These are phyloP conservation scores for Volutella citrinella DNA, from an alignment of 2,329 filamentous ascomycete species.

Conservation along the genomic window DNA sequence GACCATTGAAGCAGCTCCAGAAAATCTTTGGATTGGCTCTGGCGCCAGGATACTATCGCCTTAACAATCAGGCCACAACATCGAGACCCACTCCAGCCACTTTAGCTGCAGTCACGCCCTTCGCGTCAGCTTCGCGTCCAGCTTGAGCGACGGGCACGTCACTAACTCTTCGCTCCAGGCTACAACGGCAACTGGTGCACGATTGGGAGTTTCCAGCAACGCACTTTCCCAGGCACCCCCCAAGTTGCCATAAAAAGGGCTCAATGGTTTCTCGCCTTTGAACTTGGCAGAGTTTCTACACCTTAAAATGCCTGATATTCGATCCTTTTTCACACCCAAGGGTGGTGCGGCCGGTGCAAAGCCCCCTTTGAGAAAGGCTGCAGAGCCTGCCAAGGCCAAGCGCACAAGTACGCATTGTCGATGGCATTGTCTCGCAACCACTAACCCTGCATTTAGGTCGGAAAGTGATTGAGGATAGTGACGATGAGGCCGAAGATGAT, in stretches of 20 bases:
- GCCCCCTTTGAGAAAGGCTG: conserved; percentile 43
- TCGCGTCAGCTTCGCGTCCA: conserved; percentile 46
- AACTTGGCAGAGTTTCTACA: too few species aligned
- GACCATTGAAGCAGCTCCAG: conserved; percentile 23
- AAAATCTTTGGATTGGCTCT: conserved; percentile 30
- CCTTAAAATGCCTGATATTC: conserved; percentile 77
- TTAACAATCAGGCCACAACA: conserved; percentile 17
- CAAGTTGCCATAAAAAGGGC: conserved; percentile 20
- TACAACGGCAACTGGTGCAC: too few species aligned
- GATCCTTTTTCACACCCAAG: conserved; percentile 85
- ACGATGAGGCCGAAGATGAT: conserved; percentile 69
- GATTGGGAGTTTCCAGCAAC: conserved; percentile 16
- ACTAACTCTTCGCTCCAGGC: too few species aligned
- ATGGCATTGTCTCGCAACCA: too few species aligned
- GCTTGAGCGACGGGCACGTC: conserved; percentile 31
- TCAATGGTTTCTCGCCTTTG: conserved; percentile 3
- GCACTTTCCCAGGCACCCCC: conserved; percentile 19
- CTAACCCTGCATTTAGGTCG: conserved; percentile 43
- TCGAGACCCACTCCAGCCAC: conserved; percentile 18
- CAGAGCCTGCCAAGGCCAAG: conserved; percentile 42
- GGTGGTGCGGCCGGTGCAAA: conserved; percentile 55
- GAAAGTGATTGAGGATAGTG: conserved; percentile 77
- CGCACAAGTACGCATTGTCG: conserved; percentile 48
- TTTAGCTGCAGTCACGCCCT: conserved; percentile 37
- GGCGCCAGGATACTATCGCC: conserved; percentile 13